These are phyloP conservation scores for Gracilaria domingensis DNA, from an alignment of 23 red algal genomes.

Conservation along the genomic window DNA sequence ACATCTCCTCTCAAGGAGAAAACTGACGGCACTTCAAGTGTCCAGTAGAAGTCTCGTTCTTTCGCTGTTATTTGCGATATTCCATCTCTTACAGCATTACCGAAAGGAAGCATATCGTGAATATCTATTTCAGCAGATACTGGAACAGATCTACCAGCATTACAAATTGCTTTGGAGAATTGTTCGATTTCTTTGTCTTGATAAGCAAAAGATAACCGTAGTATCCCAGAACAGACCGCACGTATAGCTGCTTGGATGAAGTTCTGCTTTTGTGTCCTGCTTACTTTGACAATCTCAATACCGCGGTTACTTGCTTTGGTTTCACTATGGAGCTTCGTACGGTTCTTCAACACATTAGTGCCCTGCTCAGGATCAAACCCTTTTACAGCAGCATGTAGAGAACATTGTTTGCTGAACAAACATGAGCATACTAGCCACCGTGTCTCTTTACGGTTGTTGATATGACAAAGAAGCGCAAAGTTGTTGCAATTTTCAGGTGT, in stretches of 20 bases:
- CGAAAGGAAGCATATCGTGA: background rate
- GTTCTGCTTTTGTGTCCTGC: background rate
- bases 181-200: background rate
- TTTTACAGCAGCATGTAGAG: background rate
- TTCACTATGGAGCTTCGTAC: background rate
- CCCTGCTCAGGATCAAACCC: background rate
- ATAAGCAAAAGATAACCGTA: background rate
- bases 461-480: background rate
- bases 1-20: background rate
- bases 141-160: background rate
- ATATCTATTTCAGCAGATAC: background rate
- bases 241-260: slow-evolving; percentile 8
- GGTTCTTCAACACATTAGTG: background rate
- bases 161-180: background rate
- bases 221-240: background rate
- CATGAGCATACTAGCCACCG: background rate
- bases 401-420: background rate
- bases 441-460: background rate
- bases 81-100: background rate
- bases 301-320: background rate
- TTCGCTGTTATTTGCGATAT: background rate
- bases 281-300: background rate
- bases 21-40: background rate
- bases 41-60: background rate
- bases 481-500: background rate